Base-by-base conservation (phyloP, 2,329 filamentous ascomycete genomes). In the Parasarocladium wereldwijsianum region DNA sequence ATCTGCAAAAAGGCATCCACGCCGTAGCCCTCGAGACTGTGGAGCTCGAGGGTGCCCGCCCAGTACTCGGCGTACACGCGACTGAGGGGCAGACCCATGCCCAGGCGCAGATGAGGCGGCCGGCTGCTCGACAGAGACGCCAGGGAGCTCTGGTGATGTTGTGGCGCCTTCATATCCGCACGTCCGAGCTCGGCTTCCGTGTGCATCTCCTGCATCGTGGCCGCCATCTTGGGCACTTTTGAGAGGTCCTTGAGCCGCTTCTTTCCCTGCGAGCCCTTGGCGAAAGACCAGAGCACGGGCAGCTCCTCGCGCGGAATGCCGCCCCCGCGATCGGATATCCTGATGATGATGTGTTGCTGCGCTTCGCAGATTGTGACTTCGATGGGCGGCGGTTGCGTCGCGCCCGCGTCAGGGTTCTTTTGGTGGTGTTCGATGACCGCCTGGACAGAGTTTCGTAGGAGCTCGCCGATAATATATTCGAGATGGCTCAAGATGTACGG, bases 21-120 rank as follows among this genome's bases (percentile, higher is more conserved):
- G 10, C 90, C 90, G 49, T 94, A 96, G 1, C 90, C 92, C 48
- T 94, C 87, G 6, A 98, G 59, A 45, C 81, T 94, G 50, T 96
- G 87, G 34, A 96, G 54, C 44, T 93, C 81, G 7, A 98, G 59
- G 43, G 72, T 90, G 15, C 90, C 90, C 3, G 90, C 90, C 90
- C 90, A 98, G 53, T 96, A 96, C 54, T 96, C 87, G 17, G 87
- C 85, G 52, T 96, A 98, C 3, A 96, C 82, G 37, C 84, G 72
- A 44, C 86, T 93, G 57, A 98, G 76, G 0, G 90, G 90, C 30
- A 98, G 55, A 2, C 90, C 90, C 67, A 98, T 93, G 4, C 90
- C 90, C 2, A 98, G 64, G 8, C 84, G 71, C 36, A 96, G 59
- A 47, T 93, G 79, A 0, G 90, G 87, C 12, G 85, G 83, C 20